phyloP scores from a whole-genome alignment of 2,329 filamentous ascomycete genomes.

The Pseudogymnoascus sp. region DNA sequence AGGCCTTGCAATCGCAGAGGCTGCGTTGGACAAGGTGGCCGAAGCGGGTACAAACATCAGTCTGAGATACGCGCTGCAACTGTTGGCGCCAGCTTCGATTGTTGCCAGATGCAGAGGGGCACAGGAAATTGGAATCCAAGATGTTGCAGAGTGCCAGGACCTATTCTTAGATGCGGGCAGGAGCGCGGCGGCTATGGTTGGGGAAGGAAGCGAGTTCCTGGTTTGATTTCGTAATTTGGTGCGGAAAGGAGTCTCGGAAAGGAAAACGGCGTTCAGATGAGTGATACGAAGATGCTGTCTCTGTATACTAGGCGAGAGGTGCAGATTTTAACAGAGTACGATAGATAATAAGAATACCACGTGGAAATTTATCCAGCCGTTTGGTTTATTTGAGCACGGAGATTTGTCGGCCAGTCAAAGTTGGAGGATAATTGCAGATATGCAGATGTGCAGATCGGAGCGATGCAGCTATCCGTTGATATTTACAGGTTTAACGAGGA shows the following conservation, averaged over 20 bases:
- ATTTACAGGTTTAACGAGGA: not conserved
- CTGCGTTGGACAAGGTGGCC: slow-evolving; percentile 79
- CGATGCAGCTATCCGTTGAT: not conserved
- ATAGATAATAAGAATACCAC: slow-evolving; percentile 10
- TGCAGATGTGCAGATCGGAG: not conserved
- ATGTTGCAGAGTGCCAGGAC: slow-evolving; percentile 75
- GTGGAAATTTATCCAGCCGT: not conserved
- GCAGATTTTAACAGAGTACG: not conserved
- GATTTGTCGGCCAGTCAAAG: not conserved
- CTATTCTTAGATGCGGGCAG: slow-evolving; percentile 76
- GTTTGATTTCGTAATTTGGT: slow-evolving; percentile 10
- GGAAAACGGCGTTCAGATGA: slow-evolving; percentile 10
- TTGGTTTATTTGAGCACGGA: not conserved
- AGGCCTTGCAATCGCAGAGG: slow-evolving; percentile 68
- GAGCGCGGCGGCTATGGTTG: slow-evolving; percentile 63
- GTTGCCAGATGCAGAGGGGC: slow-evolving; percentile 78
- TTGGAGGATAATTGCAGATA: not conserved
- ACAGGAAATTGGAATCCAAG: slow-evolving; percentile 66
- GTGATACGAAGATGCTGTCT: slow-evolving; percentile 1
- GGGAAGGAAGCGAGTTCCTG: slow-evolving; percentile 58
- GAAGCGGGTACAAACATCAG: slow-evolving; percentile 83
- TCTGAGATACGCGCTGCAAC: slow-evolving; percentile 84
- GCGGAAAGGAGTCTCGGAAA: slow-evolving; percentile 7
- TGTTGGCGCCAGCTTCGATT: slow-evolving; percentile 63
- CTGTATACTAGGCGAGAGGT: not conserved